These are phyloP conservation scores for Lachnellula hyalina DNA, from an alignment of 2,329 filamentous ascomycete genomes.

Conservation along the genomic window DNA sequence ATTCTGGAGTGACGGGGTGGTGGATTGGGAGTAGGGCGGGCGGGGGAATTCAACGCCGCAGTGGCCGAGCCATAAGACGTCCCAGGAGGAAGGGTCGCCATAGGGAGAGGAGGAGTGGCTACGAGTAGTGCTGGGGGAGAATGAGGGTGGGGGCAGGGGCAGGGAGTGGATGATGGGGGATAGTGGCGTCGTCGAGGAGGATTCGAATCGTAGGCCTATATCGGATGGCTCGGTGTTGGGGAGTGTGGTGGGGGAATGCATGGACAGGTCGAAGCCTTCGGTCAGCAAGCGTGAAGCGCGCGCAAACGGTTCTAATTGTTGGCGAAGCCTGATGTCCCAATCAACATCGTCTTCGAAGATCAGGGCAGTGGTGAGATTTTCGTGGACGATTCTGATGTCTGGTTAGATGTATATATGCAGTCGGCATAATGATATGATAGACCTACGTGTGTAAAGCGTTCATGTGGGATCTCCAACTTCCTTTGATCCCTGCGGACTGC, in stretches of 20 bases:
- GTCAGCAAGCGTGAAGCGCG: slow-evolving; percentile 10
- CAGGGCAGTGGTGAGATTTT: slow-evolving; percentile 34
- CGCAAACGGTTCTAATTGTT: slow-evolving; percentile 13
- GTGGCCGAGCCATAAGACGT: slow-evolving; percentile 18
- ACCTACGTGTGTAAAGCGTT: slow-evolving; percentile 12
- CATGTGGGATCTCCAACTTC: slow-evolving; percentile 20
- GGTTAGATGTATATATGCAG: background rate
- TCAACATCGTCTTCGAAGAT: slow-evolving; percentile 42
- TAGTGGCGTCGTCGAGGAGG: slow-evolving; percentile 10
- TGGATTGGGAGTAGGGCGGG: background rate
- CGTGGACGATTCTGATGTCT: slow-evolving; percentile 14
- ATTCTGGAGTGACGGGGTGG: background rate
- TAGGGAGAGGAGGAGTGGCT: slow-evolving; percentile 6
- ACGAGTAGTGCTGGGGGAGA: no score
- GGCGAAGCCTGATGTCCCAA: slow-evolving; percentile 35
- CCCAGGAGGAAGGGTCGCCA: slow-evolving; percentile 14
- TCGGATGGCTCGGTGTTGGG: slow-evolving; percentile 21
- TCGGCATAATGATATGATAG: slow-evolving; percentile 34
- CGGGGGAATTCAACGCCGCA: slow-evolving; percentile 17
- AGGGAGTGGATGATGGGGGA: slow-evolving; percentile 7
- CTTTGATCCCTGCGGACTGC: slow-evolving; percentile 12
- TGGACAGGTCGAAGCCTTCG: background rate
- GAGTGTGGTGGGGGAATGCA: background rate
- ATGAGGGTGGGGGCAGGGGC: background rate
- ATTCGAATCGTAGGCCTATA: slow-evolving; percentile 11